Base-by-base conservation (phyloP, 441 rosid genomes). In the Raphanus hybrid region DNA sequence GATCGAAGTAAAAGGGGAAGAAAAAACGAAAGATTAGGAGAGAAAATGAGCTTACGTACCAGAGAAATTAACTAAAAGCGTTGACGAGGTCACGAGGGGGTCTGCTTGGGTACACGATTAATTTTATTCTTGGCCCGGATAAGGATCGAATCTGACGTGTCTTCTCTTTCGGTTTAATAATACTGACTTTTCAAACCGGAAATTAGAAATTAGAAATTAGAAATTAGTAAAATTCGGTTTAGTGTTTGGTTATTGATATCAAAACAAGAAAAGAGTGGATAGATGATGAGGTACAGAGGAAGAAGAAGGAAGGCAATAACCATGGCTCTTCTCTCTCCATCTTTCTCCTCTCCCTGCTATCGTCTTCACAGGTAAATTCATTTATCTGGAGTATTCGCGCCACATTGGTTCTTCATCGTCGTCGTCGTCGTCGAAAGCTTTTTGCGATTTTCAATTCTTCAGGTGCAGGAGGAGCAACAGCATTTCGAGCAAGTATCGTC, bases 321-420 rank as follows among this genome's bases (percentile, higher is more conserved):
- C 29, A 76, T 88, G 92, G 87, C 81, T 76, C 81, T 87, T 82
- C 84, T 83, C 76, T 89, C 82, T 70, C 69, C 81, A 37, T 82
- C 78, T 45, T 72, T 82, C 61, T 62, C 81, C n/a, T 35, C 73
- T 76, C 58, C 84, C 5, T 66, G 58, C 39, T 77, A 43, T 73
- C 84, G 70, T 78, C 54, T 75, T 66, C 75, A 78, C 84, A 80
- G 87, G 96, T 92, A 4, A 37, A n/a, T 34, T 41, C 16, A 1
- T 65, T 0, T 39, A 12, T 8, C 37, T 52, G 1, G 3, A 15
- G 20, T 15, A 6, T 14, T 50, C 37, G 4, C 57, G 3, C 18
- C 9, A 59, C 9, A 59, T 27, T 60, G 64, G 15, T 35, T 71
- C 39, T 34, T 64, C 0, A 11, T 8, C 5, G 0, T 55, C 5